Evolutionary conservation across 768 basidiomycete species (phyloP).

Genomic region (Termitomyces sp.): DNA sequence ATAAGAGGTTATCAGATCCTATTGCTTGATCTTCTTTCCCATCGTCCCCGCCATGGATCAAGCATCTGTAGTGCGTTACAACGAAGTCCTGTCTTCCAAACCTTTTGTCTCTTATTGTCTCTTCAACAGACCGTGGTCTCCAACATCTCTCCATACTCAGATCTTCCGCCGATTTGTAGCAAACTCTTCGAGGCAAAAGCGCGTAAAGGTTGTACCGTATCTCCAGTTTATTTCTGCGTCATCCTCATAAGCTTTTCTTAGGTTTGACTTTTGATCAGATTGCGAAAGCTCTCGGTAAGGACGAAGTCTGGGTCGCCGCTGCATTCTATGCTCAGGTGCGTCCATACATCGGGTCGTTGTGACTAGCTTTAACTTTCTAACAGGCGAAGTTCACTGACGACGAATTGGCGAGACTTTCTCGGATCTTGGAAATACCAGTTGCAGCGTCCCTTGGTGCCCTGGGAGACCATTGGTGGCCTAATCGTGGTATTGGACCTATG

Average conservation of each 20-base stretch:
- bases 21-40: conserved; percentile 3
- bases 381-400: conserved; percentile 68
- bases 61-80: conserved; percentile 17
- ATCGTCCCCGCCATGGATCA: conserved; percentile 31
- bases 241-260: conserved; percentile 19
- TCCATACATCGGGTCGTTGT: neutral
- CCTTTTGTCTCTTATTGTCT: neutral
- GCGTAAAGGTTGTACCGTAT: conserved; percentile 42
- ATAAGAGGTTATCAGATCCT: conserved; percentile 5
- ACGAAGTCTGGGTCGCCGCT: conserved; percentile 82
- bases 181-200: conserved; percentile 66
- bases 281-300: conserved; percentile 60
- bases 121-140: conserved; percentile 36
- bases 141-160: conserved; percentile 41
- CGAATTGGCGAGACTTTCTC: conserved; percentile 53
- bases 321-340: conserved; percentile 77
- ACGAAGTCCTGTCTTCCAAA: neutral
- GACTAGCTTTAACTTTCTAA: neutral
- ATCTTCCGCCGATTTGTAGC: conserved; percentile 48
- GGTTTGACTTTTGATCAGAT: conserved; percentile 71
- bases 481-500: conserved; percentile 64
- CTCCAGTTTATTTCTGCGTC: neutral
- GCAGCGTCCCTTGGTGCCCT: conserved; percentile 39
- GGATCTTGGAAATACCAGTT: conserved; percentile 47
- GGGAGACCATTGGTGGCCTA: conserved; percentile 72